Base-by-base conservation (phyloP, 805 yeast species). In the Candida maesae region DNA sequence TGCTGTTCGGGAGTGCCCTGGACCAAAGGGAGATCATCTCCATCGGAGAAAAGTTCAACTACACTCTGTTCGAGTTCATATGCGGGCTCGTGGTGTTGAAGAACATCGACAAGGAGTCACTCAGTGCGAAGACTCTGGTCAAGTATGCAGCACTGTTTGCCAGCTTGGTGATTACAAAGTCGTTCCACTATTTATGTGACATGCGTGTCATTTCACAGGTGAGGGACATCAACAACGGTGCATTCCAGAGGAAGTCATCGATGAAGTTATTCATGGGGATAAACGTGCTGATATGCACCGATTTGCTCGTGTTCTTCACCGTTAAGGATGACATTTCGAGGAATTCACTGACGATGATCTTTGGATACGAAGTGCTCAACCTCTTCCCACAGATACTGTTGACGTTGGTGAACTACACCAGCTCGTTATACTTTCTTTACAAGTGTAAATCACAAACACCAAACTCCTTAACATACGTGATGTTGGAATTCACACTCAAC, bases 101-200 rank as follows among this genome's bases (percentile, higher is more conserved):
- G 35, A 49, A 44, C 36, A 41, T 45, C 12, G 44, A 43, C 12
- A 14, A 19, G 3, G 43, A 39, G 9, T 15, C 31, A 1, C 31
- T 46, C 12, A 13, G 20, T 1, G 5, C 14, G 8, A 15, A 20
- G 37, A 34, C 13, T 2, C 30, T 37, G 25, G 15, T 25, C 7
- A 44, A 50, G 21, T 48, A 48, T 26, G 50, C 45, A 2, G 18
- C 35, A 8, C 24, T 50, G 18, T 52, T 48, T 23, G 20, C 38
- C 4, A 39, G 47, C 15, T 29, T 52, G 23, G 24, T 50, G 14
- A 28, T 52, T 11, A 35, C 46, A 15, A 52, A 52, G 20, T 42
- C 51, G 38, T 52, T 52, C 47, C 56, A 52, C 30, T 43, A 50
- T 21, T 33, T 52, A n/a, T 44, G 41, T 8, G 54, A 52, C n/a